These are phyloP conservation scores for Magnusiomyces ingens DNA, from an alignment of 1,139 yeast genomes.

Conservation along the genomic window DNA sequence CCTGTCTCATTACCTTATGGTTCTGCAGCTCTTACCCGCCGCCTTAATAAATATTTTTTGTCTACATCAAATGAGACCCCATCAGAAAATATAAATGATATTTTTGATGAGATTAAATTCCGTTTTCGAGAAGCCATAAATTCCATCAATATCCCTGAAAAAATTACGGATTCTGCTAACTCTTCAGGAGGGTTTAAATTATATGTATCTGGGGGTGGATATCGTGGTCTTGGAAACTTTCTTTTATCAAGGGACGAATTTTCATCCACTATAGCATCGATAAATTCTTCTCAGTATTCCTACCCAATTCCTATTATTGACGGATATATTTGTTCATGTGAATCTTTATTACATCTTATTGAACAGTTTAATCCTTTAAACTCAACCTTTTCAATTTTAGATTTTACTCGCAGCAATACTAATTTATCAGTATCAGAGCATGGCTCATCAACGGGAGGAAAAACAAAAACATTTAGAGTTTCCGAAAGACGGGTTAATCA, in stretches of 20 bases:
- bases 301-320: slow-evolving; percentile 48
- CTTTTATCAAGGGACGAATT: slow-evolving; percentile 35
- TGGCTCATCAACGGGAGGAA: slow-evolving; percentile 12
- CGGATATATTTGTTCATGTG: slow-evolving; percentile 52
- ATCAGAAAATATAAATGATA: slow-evolving; percentile 10
- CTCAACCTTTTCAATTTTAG: slow-evolving; percentile 3
- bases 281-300: slow-evolving; percentile 19
- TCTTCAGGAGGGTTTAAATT: slow-evolving; percentile 50
- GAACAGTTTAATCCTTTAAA: slow-evolving; percentile 12
- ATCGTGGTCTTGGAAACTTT: slow-evolving; percentile 56
- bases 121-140: slow-evolving; percentile 41
- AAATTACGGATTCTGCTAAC: slow-evolving; percentile 33
- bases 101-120: slow-evolving; percentile 22
- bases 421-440: too few relatives aligned
- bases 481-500: slow-evolving; percentile 56
- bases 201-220: slow-evolving; percentile 62
- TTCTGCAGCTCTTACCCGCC: slow-evolving; percentile 53
- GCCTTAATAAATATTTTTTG: slow-evolving; percentile 41
- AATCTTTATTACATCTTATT: slow-evolving; percentile 37
- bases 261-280: background rate
- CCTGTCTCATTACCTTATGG: slow-evolving; percentile 63
- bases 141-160: slow-evolving; percentile 34
- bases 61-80: slow-evolving; percentile 18
- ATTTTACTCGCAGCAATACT: too few relatives aligned
- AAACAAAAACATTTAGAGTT: slow-evolving; percentile 46